Evolutionary conservation across 1,284 basidiomycete genomes (phyloP), one percentile per base, ranked within the genome.

Genomic region (Rhodotorula sp.): DNA sequence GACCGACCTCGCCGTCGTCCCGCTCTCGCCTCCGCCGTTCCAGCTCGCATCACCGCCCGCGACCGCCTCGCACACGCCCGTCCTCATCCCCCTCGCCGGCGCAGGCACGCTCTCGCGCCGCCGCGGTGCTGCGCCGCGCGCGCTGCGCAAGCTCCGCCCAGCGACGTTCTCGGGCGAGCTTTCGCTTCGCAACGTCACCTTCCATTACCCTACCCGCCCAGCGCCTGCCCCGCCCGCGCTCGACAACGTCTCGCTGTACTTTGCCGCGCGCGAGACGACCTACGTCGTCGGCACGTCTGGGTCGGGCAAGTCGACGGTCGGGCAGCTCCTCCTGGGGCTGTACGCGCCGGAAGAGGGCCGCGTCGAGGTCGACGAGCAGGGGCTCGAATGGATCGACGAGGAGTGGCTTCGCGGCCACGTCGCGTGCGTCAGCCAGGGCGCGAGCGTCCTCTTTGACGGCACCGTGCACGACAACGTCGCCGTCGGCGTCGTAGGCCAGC

Each of bases 221-320:
- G 45, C 77, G 70, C 66, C 79, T 78, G 83, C 74, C 14, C 64
- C 78, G 2, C 73, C 79, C 14, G 89, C 89, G 19, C 85, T 94
- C 41, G 78, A 83, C 45, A 83, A 89, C 78, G 87, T 91, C 65
- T 86, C 84, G 44, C 84, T 93, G 73, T 91, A 84, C 85, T 86
- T 99, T 60, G 91, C 93, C 2, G 87, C 92, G 0, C 84, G 87
- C 52, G 94, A 98, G 81, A 92, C 86, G 27, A 97, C 95, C 0
- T 97, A 93, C 82, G 89, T 98, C 77, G 92, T 97, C 66, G 96
- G 95, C 61, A 88, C 89, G 3, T 93, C 91, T 3, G 94, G 95
- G 4, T 91, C 89, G 2, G 94, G 95, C 53, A 98, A 99, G 83
- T 91, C 89, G n/a, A 97, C 93, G 0, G 85, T 97, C 71, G 91